A percentile compares a stretch with the other conserved stretches of the same genome.
Evolutionary conservation across 2,329 filamentous ascomycete species (phyloP).

Genomic region (Penicillium nordicum): DNA sequence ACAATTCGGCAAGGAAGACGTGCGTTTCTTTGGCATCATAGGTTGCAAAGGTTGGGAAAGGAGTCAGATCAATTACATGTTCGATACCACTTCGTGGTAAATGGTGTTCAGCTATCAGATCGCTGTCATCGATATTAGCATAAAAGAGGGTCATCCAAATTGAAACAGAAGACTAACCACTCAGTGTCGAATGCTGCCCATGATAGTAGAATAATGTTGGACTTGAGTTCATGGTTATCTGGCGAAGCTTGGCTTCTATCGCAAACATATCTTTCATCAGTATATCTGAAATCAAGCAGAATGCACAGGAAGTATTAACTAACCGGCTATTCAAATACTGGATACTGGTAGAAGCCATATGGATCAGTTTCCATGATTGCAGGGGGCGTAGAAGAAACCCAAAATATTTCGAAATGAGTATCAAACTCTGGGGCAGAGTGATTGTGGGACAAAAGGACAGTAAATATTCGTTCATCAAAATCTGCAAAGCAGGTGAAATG

Average conservation of each 20-base stretch:
- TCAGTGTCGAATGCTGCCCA: constrained; percentile 7
- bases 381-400: constrained; percentile 3
- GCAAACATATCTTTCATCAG: neutral
- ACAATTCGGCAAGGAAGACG: constrained; percentile 4
- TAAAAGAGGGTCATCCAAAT: neutral
- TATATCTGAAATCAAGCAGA: no score
- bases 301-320: neutral
- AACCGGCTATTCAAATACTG: constrained; percentile 8
- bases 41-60: neutral
- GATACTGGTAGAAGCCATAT: constrained; percentile 9
- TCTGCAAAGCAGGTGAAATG: constrained; percentile 4
- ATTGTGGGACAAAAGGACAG: constrained; percentile 6
- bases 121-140: neutral
- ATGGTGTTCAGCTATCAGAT: constrained; percentile 5
- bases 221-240: constrained; percentile 1
- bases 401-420: constrained; percentile 6
- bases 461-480: constrained; percentile 8
- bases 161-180: neutral
- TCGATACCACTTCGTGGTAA: constrained; percentile 7
- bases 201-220: constrained; percentile 2
- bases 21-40: constrained; percentile 2
- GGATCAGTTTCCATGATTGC: constrained; percentile 7
- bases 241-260: constrained; percentile 5
- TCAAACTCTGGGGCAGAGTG: constrained; percentile 5
- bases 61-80: constrained; percentile 6